Conservation (phyloP, 371 early-diverging fungal species). For the Syncephalastrum monosporum region DNA sequence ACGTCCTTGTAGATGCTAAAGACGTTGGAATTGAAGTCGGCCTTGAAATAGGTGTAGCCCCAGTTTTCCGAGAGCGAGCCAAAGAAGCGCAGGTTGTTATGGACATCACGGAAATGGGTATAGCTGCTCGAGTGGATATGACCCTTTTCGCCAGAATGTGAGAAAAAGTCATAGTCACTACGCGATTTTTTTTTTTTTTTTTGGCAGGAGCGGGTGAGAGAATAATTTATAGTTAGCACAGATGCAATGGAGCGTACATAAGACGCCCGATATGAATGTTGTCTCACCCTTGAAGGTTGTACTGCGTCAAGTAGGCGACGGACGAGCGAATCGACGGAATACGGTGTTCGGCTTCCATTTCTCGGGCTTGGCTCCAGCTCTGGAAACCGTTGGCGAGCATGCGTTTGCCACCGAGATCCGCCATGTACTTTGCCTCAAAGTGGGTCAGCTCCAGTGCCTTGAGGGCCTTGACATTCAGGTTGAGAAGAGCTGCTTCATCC, state of each 20-base stretch:
- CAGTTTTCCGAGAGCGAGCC: slow-evolving; percentile 54
- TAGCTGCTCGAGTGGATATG: slow-evolving; percentile 55
- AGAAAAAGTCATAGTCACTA: slow-evolving; percentile 55
- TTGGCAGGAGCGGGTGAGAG: slow-evolving; percentile 10
- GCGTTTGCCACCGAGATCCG: slow-evolving; percentile 30
- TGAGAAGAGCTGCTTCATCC: slow-evolving; percentile 15
- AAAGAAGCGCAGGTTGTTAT: slow-evolving; percentile 39
- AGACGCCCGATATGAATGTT: slow-evolving; percentile 6
- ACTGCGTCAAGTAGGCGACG: slow-evolving; percentile 41
- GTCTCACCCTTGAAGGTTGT: slow-evolving; percentile 46
- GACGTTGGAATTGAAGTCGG: slow-evolving; percentile 38
- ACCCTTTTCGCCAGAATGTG: slow-evolving; percentile 51
- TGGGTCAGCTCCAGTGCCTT: slow-evolving; percentile 26
- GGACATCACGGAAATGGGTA: slow-evolving; percentile 52
- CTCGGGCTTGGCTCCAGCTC: slow-evolving; percentile 55
- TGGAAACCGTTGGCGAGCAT: slow-evolving; percentile 61
- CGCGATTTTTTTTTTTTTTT: background rate
- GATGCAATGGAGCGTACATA: slow-evolving; percentile 15
- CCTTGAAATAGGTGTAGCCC: slow-evolving; percentile 58
- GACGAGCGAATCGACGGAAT: slow-evolving; percentile 37
- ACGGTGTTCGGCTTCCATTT: slow-evolving; percentile 26
- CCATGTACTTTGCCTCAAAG: slow-evolving; percentile 30
- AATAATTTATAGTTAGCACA: slow-evolving; percentile 5
- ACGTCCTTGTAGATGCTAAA: slow-evolving; percentile 53
- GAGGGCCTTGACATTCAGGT: slow-evolving; percentile 22